Evolutionary conservation across 768 basidiomycete genomes (phyloP).

Genomic region (Pilatotrama ljubarskyi): DNA sequence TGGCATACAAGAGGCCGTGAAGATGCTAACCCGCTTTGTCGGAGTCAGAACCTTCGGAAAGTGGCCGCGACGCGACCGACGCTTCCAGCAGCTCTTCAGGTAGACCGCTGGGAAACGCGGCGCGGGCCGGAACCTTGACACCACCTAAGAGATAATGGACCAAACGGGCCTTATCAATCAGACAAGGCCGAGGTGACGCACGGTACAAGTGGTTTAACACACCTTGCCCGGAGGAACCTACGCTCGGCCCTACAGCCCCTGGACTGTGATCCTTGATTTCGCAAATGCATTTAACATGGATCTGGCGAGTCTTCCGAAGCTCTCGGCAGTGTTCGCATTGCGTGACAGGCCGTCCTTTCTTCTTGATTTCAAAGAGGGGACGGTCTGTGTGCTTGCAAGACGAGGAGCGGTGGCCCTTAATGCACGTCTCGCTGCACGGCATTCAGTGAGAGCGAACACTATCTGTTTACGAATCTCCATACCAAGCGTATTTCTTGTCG

Average conservation of each 20-base stretch:
- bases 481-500: constrained; percentile 85
- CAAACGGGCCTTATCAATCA: constrained; percentile 47
- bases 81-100: constrained; percentile 63
- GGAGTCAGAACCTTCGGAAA: constrained; percentile 57
- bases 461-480: constrained; percentile 16
- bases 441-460: constrained; percentile 6
- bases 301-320: constrained; percentile 42
- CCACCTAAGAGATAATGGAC: constrained; percentile 40
- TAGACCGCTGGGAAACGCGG: constrained; percentile 81
- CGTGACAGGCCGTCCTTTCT: constrained; percentile 58
- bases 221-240: constrained; percentile 58
- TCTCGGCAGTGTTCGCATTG: constrained; percentile 45
- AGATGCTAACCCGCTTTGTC: constrained; percentile 53
- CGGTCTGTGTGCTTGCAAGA: constrained; percentile 87
- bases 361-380: constrained; percentile 80
- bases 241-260: background rate
- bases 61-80: constrained; percentile 49
- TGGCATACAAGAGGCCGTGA: background rate
- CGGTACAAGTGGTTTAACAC: constrained; percentile 34
- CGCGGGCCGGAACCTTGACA: constrained; percentile 62
- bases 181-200: constrained; percentile 9
- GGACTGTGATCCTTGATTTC: constrained; percentile 22
- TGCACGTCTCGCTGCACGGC: constrained; percentile 76
- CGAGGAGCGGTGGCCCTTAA: constrained; percentile 91
- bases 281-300: constrained; percentile 44